Base-by-base conservation (phyloP, 2,329 filamentous ascomycete genomes). In the Alternaria alternata region DNA sequence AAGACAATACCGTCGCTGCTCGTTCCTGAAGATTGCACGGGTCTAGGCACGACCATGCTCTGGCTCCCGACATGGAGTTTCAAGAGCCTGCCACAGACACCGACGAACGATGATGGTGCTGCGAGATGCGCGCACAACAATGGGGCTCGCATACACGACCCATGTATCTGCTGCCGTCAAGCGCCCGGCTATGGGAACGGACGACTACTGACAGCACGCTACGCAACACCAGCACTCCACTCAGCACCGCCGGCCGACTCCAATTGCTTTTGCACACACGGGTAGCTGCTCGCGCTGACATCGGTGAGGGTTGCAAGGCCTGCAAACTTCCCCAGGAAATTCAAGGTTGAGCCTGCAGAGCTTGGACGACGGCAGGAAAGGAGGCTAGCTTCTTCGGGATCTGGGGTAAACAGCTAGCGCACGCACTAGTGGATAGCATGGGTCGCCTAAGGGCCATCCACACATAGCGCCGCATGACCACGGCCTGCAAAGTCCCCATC, bases 51-150 rank as follows among this genome's bases (percentile, higher is more conserved):
- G 38, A 55, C 38, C 39, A 52, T 43, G 44, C 43, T 61, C 34
- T 54, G 20, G 51, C 42, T 66, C 65, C 67, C 68, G 68, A 72
- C 67, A 70, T 64, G 20, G 64, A 68, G 69, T 67, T 65, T 69
- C 70, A 71, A 64, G 59, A 65, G 51, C 56, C 63, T 65, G 62
- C 63, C 54, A 38, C 61, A 58, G 65, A 57, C 57, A 57, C 44
- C 41, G 68, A 63, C 65, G 60, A 55, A 48, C 64, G 52, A 57
- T 54, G 54, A 47, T 49, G 62, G 59, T 58, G 65, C 62, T 64
- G 65, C 63, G 59, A 20, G 36, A 70, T 57, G 65, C 64, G 62
- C 65, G 62, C 64, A 63, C 64, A 51, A 47, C 51, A 64, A 66
- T 63, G 65, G 60, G 64, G 55, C 65, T 46, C 64, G 44, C 66